Percentiles rank a stretch among this genome's conserved stretches.
These are phyloP conservation scores for Hygrophoropsis aurantiaca DNA, from an alignment of 768 basidiomycete species.

Conservation along the genomic window DNA sequence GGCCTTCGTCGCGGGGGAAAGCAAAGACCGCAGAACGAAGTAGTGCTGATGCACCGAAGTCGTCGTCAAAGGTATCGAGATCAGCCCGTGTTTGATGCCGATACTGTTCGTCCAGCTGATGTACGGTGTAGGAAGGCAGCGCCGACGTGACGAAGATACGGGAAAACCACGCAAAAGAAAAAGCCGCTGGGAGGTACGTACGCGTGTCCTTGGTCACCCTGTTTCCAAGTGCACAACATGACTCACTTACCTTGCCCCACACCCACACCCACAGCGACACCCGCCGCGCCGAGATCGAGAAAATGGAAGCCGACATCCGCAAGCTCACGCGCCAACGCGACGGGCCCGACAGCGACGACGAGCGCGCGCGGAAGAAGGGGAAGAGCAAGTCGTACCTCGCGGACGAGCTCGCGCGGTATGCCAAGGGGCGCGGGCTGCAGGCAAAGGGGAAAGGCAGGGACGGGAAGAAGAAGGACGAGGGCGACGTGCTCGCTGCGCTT, in stretches of 20 bases:
- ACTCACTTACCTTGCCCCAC: no score
- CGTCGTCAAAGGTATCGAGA: slow-evolving; percentile 15
- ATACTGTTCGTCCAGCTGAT: neutral
- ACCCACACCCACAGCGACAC: slow-evolving; percentile 41
- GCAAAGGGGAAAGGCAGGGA: slow-evolving; percentile 49
- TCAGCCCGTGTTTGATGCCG: neutral
- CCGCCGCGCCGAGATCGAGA: slow-evolving; percentile 76
- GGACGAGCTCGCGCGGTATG: slow-evolving; percentile 81
- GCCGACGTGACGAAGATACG: slow-evolving; percentile 71
- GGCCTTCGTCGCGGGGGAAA: slow-evolving; percentile 3
- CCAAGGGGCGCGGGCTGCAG: slow-evolving; percentile 59
- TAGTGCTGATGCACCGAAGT: neutral
- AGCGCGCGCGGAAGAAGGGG: slow-evolving; percentile 53
- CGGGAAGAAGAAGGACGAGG: slow-evolving; percentile 63
- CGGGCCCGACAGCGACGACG: slow-evolving; percentile 65
- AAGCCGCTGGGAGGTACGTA: slow-evolving; percentile 58
- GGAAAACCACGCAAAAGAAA: slow-evolving; percentile 72
- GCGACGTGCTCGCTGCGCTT: slow-evolving; percentile 65
- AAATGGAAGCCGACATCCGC: slow-evolving; percentile 87
- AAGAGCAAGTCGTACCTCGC: slow-evolving; percentile 70
- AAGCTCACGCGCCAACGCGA: slow-evolving; percentile 65
- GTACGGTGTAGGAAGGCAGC: slow-evolving; percentile 22
- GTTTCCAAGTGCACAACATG: neutral
- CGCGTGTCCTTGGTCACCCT: no score
- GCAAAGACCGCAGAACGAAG: slow-evolving; percentile 4